A percentile compares a stretch with the other conserved stretches of the same genome.
phyloP scores from a whole-genome alignment of 805 yeast species.

The Barnettozyma siamensis region DNA sequence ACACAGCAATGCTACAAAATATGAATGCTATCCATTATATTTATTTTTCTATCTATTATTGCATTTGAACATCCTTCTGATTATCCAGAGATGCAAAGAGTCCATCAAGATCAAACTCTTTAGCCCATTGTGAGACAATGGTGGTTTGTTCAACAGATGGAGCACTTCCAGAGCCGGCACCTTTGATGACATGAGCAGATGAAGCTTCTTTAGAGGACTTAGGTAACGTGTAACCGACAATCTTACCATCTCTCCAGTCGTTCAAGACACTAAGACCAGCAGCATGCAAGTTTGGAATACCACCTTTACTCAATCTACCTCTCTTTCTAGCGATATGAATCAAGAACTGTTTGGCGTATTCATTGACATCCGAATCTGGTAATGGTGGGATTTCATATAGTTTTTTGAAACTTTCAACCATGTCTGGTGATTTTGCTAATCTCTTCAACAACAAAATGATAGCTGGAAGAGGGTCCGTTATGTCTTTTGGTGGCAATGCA shows the following conservation, averaged over 20 bases:
- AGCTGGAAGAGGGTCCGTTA: conserved; percentile 80
- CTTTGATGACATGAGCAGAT: conserved; percentile 21
- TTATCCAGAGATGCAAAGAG: conserved; percentile 46
- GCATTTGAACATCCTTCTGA: conserved; percentile 22
- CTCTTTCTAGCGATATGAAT: conserved; percentile 89
- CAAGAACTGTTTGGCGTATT: conserved; percentile 77
- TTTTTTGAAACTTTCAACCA: conserved; percentile 69
- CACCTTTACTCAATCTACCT: conserved; percentile 91
- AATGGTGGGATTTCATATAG: conserved; percentile 79
- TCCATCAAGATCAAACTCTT: conserved; percentile 89
- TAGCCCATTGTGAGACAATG: conserved; percentile 85
- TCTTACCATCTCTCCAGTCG: conserved; percentile 97
- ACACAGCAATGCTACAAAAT: too few species aligned
- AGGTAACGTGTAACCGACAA: conserved; percentile 86
- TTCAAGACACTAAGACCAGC: conserved; percentile 79
- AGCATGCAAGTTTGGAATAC: conserved; percentile 81
- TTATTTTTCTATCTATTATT: conserved; percentile 3
- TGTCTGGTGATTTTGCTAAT: conserved; percentile 63
- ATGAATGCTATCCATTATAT: neutral
- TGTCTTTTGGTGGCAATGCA: conserved; percentile 83
- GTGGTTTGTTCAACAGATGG: conserved; percentile 50
- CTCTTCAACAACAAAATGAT: conserved; percentile 71
- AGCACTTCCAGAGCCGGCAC: conserved; percentile 27
- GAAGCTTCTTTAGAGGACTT: conserved; percentile 44
- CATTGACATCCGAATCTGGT: conserved; percentile 64